These are phyloP conservation scores for Colletotrichum aenigma DNA, from an alignment of 2,329 filamentous ascomycete species.

Conservation along the genomic window DNA sequence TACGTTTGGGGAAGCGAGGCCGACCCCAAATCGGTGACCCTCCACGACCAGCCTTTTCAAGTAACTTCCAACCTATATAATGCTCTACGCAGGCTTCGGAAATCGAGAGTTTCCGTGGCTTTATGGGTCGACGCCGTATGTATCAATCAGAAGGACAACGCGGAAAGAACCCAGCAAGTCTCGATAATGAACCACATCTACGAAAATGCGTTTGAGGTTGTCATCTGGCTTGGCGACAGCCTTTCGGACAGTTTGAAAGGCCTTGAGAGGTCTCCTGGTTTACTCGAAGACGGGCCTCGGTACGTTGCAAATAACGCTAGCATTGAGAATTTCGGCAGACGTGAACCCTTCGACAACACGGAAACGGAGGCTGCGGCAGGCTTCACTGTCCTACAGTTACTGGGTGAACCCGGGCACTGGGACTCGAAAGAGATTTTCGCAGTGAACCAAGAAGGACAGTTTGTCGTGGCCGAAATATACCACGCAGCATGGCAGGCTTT, in stretches of 20 bases:
- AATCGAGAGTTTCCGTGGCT: rapidly evolving
- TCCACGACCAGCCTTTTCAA: not conserved
- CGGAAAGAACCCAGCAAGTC: not conserved
- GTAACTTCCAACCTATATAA: not conserved
- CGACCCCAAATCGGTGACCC: not conserved
- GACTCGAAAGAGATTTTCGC: not conserved
- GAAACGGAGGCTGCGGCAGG: not conserved
- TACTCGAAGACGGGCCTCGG: not conserved
- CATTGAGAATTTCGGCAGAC: not conserved
- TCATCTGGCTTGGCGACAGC: not conserved
- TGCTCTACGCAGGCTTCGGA: not conserved
- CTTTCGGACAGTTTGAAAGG: rapidly evolving
- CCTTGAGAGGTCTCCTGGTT: not conserved
- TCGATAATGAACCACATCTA: not conserved
- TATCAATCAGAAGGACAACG: not conserved
- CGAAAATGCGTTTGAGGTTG: not conserved
- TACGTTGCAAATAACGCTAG: not conserved
- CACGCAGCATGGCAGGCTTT: not conserved
- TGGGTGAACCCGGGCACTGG: not conserved
- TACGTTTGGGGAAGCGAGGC: not conserved
- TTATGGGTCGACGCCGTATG: not conserved
- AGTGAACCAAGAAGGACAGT: not conserved
- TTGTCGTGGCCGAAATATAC: not conserved
- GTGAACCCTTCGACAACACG: not conserved
- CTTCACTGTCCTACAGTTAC: not conserved